These are phyloP conservation scores for Corynascus novoguineensis DNA, from an alignment of 495 filamentous ascomycete species.

Conservation along the genomic window DNA sequence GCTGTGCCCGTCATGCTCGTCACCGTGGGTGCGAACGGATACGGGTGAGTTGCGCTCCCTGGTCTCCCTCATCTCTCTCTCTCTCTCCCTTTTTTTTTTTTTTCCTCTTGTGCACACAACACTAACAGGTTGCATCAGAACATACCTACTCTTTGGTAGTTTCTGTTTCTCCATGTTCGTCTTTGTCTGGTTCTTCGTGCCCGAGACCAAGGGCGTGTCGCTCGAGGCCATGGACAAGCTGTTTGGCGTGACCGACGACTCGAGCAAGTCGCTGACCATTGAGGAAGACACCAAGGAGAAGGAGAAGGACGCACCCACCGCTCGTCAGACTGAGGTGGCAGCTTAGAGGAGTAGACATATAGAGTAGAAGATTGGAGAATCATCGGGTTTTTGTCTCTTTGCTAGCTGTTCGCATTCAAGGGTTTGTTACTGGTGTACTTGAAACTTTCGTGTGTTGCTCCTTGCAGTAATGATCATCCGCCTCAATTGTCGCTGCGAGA, in stretches of 20 bases:
- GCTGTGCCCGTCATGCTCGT: constrained; percentile 60
- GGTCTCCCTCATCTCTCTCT: neutral
- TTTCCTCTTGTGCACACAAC: no score
- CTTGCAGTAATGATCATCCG: no score
- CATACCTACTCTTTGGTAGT: constrained; percentile 50
- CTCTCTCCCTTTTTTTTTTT: no score
- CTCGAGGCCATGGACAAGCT: constrained; percentile 38
- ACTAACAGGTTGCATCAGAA: constrained; percentile 29
- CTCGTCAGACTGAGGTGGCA: constrained; percentile 4
- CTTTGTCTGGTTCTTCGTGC: constrained; percentile 68
- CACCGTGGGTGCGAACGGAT: constrained; percentile 57
- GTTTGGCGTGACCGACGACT: constrained; percentile 31
- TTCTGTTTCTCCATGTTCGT: constrained; percentile 64
- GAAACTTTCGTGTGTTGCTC: neutral
- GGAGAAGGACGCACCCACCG: constrained; percentile 6
- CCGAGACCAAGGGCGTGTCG: constrained; percentile 60
- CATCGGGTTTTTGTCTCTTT: neutral
- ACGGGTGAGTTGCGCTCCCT: constrained; percentile 36
- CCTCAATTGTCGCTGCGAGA: no score
- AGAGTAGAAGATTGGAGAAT: neutral
- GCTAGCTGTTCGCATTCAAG: neutral
- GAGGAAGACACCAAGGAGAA: constrained; percentile 9
- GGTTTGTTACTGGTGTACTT: neutral
- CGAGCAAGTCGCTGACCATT: constrained; percentile 12
- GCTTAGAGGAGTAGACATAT: neutral